Conservation (phyloP, 805 yeast species). For the Metschnikowia reukaufii region DNA sequence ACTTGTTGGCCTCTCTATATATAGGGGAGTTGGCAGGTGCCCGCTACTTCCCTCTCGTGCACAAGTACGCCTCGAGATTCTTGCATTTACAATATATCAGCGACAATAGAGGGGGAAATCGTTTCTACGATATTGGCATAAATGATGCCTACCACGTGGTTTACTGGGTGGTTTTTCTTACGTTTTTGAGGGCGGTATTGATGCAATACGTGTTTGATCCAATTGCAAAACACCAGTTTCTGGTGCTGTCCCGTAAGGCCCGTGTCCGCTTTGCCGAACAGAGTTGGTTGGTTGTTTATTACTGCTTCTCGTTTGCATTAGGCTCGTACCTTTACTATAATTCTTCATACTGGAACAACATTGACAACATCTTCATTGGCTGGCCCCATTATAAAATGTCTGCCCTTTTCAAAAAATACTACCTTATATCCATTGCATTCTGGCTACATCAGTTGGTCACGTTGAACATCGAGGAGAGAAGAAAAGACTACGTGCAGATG, state of each 20-base stretch:
- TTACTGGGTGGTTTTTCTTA: conserved; percentile 54
- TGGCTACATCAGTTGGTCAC: conserved; percentile 83
- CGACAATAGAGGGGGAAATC: conserved; percentile 15
- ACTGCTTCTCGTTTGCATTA: conserved; percentile 49
- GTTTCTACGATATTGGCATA: conserved; percentile 52
- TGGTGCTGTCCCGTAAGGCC: conserved; percentile 51
- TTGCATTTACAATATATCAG: conserved; percentile 34
- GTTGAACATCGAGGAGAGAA: conserved; percentile 69
- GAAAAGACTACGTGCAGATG: conserved; percentile 88
- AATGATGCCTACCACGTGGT: conserved; percentile 56
- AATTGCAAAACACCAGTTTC: conserved; percentile 42
- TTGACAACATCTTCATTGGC: conserved; percentile 56
- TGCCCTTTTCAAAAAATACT: conserved; percentile 59
- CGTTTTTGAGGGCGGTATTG: conserved; percentile 57
- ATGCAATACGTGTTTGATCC: conserved; percentile 62
- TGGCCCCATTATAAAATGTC: conserved; percentile 76
- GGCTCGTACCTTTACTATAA: conserved; percentile 59
- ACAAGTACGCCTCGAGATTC: conserved; percentile 34
- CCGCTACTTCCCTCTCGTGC: conserved; percentile 17
- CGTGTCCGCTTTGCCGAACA: conserved; percentile 80
- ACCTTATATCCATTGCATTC: conserved; percentile 66
- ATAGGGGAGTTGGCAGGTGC: conserved; percentile 24
- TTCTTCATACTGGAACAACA: conserved; percentile 59
- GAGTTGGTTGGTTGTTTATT: conserved; percentile 72
- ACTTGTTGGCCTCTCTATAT: conserved; percentile 28